These are phyloP conservation scores for Spathaspora sp. DNA, from an alignment of 805 yeast species.

Conservation along the genomic window DNA sequence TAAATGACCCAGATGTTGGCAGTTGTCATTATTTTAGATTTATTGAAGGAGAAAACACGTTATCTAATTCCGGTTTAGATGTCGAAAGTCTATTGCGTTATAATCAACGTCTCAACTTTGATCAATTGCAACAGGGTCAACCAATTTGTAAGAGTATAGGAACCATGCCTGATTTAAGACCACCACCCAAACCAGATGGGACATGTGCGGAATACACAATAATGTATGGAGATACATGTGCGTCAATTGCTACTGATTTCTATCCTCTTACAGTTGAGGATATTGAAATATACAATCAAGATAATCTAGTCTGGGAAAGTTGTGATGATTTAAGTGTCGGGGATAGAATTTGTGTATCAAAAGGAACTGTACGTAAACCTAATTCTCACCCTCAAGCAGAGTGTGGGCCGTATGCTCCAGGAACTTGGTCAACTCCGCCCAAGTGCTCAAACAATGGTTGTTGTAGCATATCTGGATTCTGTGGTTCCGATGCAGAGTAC, in stretches of 20 bases:
- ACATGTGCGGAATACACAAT: slow-evolving; percentile 12
- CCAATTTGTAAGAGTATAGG: slow-evolving; percentile 10
- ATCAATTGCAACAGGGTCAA: slow-evolving; percentile 7
- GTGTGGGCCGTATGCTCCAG: slow-evolving; percentile 19
- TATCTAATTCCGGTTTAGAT: slow-evolving; percentile 6
- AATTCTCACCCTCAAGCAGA: slow-evolving; percentile 11
- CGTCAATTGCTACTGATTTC: slow-evolving; percentile 6
- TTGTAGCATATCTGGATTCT: slow-evolving; percentile 10
- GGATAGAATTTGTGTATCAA: slow-evolving; percentile 12
- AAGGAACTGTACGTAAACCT: slow-evolving; percentile 16
- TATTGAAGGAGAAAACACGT: background rate
- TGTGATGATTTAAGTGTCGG: slow-evolving; percentile 8
- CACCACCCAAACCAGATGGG: slow-evolving; percentile 13
- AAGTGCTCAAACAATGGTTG: slow-evolving; percentile 17
- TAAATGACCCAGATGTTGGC: slow-evolving; percentile 9
- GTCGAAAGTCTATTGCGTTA: slow-evolving; percentile 9
- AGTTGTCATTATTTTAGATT: slow-evolving; percentile 6
- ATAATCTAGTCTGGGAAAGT: slow-evolving; percentile 15
- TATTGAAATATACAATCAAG: slow-evolving; percentile 9
- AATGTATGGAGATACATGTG: slow-evolving; percentile 13
- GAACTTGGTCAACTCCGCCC: slow-evolving; percentile 8
- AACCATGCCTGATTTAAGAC: slow-evolving; percentile 6
- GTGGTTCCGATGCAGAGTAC: slow-evolving; percentile 13
- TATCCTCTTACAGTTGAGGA: slow-evolving; percentile 6
- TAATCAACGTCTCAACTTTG: slow-evolving; percentile 8